Percentiles rank a stretch among this genome's conserved stretches.
These are phyloP conservation scores for Verticillium longisporum DNA, from an alignment of 2,329 filamentous ascomycete genomes.

Conservation along the genomic window DNA sequence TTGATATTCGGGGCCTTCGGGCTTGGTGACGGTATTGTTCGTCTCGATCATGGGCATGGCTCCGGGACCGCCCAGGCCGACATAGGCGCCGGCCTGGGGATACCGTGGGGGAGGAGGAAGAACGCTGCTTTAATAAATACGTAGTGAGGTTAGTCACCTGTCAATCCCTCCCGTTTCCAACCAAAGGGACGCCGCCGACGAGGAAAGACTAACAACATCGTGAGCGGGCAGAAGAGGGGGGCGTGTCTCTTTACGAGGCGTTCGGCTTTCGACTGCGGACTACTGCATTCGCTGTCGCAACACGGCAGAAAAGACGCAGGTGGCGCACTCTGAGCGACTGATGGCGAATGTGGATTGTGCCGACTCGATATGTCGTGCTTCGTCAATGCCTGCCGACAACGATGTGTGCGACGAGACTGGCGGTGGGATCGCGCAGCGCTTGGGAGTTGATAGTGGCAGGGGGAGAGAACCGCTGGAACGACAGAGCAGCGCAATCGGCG, in stretches of 20 bases:
- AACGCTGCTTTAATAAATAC: conserved; percentile 46
- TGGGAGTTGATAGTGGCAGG: background rate
- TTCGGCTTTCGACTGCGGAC: background rate
- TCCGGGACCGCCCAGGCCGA: conserved; percentile 60
- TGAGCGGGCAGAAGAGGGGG: background rate
- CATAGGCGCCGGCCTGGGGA: conserved; percentile 67
- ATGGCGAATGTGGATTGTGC: background rate
- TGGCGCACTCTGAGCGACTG: background rate
- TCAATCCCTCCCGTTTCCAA: background rate
- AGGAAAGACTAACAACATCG: background rate
- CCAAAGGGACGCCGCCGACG: background rate
- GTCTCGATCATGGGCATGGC: conserved; percentile 80
- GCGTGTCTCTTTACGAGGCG: background rate
- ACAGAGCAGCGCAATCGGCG: background rate
- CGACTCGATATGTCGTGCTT: background rate
- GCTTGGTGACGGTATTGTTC: conserved; percentile 79
- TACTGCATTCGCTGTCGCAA: background rate
- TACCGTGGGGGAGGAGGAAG: conserved; percentile 84
- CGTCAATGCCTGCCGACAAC: background rate
- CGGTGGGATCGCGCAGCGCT: background rate
- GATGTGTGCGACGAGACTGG: background rate
- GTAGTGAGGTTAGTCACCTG: background rate
- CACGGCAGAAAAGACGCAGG: background rate
- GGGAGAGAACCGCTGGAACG: background rate
- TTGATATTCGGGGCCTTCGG: conserved; percentile 76